Evolutionary conservation across 1,284 basidiomycete genomes (phyloP).

Genomic region (Tilletia horrida): DNA sequence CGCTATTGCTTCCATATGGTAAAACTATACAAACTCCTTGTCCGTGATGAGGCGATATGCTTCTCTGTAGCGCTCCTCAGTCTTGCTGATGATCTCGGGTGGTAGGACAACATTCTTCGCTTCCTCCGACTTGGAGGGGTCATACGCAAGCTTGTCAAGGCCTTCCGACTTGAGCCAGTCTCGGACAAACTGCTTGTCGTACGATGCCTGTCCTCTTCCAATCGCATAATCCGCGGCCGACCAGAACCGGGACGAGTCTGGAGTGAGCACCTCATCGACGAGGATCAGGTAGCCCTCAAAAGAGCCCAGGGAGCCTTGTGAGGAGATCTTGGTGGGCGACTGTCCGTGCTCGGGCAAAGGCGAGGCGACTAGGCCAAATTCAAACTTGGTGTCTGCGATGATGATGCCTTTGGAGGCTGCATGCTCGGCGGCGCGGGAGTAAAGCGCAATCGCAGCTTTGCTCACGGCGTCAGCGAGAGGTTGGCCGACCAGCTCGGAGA

Average conservation of each 20-base stretch:
- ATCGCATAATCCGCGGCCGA: constrained; percentile 70
- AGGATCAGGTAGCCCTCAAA: constrained; percentile 66
- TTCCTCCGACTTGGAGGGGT: constrained; percentile 31
- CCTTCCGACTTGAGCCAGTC: constrained; percentile 65
- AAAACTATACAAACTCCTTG: constrained; percentile 29
- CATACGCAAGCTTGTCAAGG: constrained; percentile 9
- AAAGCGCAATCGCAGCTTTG: constrained; percentile 66
- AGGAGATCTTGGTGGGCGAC: constrained; percentile 25
- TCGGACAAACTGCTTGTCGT: constrained; percentile 94
- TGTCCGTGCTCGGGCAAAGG: constrained; percentile 16
- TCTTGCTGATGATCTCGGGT: constrained; percentile 44
- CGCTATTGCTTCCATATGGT: too few species aligned
- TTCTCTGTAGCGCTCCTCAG: constrained; percentile 49
- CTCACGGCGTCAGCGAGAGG: constrained; percentile 67
- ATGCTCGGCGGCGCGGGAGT: constrained; percentile 73
- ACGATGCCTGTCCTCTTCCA: constrained; percentile 78
- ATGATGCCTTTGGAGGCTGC: constrained; percentile 79
- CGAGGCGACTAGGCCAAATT: constrained; percentile 66
- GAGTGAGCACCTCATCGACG: constrained; percentile 92
- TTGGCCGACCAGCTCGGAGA: constrained; percentile 40
- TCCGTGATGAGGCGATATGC: constrained; percentile 49
- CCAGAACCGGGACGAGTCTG: constrained; percentile 98
- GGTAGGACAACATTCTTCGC: constrained; percentile 44
- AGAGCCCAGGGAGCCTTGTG: constrained; percentile 13
- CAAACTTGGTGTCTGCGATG: constrained; percentile 90